Conservation (phyloP, 2,329 filamentous ascomycete species). For the Orbilia blumenaviensis region DNA sequence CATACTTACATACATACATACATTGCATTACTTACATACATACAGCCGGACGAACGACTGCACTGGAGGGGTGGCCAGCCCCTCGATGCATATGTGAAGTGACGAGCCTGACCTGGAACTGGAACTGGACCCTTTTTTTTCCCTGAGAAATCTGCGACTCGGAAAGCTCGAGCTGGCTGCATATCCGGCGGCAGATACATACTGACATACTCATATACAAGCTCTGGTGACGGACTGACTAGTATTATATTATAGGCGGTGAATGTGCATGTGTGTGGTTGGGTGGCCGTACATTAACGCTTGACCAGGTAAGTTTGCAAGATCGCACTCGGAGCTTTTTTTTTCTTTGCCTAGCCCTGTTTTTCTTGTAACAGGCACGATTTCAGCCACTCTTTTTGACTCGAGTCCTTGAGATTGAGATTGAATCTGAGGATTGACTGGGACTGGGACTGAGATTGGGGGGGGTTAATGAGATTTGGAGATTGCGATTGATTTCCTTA, state of each 20-base stretch:
- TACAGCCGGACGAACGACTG: conserved; percentile 5
- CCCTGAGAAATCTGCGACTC: too few relatives aligned
- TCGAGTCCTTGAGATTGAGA: too few relatives aligned
- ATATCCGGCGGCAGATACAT: neutral
- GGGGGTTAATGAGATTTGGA: neutral
- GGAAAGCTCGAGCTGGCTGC: neutral
- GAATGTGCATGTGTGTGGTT: too few relatives aligned
- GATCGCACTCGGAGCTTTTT: conserved; percentile 15
- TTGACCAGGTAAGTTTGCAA: neutral
- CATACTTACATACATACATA: too few relatives aligned
- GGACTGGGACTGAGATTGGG: neutral
- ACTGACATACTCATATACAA: too few relatives aligned
- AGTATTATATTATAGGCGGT: too few relatives aligned
- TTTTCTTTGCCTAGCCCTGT: neutral
- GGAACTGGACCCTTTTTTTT: neutral
- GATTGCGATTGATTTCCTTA: neutral
- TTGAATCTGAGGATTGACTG: too few relatives aligned
- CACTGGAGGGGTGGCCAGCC: conserved; percentile 6
- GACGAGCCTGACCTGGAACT: conserved; percentile 2
- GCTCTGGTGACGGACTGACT: too few relatives aligned
- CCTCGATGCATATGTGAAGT: conserved; percentile 13
- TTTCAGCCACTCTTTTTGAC: conserved; percentile 3
- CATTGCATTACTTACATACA: too few relatives aligned
- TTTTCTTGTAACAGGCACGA: neutral
- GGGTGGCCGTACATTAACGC: too few relatives aligned